Conservation (phyloP, 768 basidiomycete species). For the Serendipita sp. region DNA sequence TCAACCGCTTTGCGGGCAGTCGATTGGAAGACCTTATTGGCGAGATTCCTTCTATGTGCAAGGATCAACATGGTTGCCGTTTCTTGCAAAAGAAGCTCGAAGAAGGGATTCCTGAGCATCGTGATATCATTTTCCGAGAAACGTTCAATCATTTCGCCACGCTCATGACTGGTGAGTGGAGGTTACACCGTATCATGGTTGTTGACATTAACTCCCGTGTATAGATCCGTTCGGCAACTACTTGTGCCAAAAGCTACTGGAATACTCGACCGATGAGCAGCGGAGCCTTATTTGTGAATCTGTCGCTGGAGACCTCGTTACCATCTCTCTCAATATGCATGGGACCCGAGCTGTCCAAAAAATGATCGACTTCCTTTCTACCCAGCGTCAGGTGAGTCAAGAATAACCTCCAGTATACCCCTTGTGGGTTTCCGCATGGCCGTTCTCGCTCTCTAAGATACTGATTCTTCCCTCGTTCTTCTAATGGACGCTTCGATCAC, state of each 20-base stretch:
- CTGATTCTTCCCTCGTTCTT: conserved; percentile 24
- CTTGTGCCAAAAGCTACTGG: conserved; percentile 92
- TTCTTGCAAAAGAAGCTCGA: conserved; percentile 99
- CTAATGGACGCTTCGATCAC: neutral
- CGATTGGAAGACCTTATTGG: conserved; percentile 90
- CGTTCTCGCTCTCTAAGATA: conserved; percentile 20
- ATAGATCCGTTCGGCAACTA: conserved; percentile 98
- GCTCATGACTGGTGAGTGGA: conserved; percentile 74
- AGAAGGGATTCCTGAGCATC: conserved; percentile 85
- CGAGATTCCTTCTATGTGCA: conserved; percentile 87
- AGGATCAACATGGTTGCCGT: conserved; percentile 97
- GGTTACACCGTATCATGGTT: neutral
- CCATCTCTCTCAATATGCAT: conserved; percentile 98
- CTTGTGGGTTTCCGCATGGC: neutral
- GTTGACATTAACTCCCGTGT: conserved; percentile 5
- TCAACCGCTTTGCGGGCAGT: conserved; percentile 94
- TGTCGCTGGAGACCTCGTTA: conserved; percentile 92
- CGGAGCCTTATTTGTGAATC: conserved; percentile 93
- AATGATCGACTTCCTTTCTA: conserved; percentile 98
- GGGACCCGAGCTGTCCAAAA: conserved; percentile 98
- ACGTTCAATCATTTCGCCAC: conserved; percentile 96
- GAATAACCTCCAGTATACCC: neutral
- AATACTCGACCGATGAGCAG: conserved; percentile 95
- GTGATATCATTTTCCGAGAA: conserved; percentile 98
- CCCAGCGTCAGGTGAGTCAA: conserved; percentile 69